Conservation (phyloP, 495 filamentous ascomycete species). For the Diplogelasinospora grovesii region DNA sequence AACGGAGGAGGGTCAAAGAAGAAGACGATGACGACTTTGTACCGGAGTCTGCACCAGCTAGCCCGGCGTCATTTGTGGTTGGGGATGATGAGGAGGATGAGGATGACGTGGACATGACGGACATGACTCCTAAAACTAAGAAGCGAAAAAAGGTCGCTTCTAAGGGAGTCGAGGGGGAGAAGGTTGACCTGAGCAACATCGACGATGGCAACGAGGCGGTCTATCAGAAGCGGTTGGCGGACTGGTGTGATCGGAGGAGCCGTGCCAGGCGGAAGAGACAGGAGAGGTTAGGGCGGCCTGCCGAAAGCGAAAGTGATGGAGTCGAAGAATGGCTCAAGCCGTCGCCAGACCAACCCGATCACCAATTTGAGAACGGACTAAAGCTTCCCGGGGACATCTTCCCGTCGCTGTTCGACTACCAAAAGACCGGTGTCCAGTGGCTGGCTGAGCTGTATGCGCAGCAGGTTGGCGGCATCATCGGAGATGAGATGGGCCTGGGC, state of each 20-base stretch:
- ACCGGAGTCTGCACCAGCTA: constrained; percentile 20
- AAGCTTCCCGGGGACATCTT: constrained; percentile 86
- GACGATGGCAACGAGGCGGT: constrained; percentile 88
- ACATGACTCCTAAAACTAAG: constrained; percentile 25
- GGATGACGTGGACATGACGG: constrained; percentile 34
- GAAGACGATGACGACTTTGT: constrained; percentile 37
- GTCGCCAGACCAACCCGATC: constrained; percentile 71
- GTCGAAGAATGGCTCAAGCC: constrained; percentile 77
- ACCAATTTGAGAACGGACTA: constrained; percentile 65
- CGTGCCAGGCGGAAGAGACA: constrained; percentile 50
- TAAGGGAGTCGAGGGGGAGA: constrained; percentile 35
- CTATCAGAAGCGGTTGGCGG: constrained; percentile 68
- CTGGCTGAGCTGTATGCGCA: constrained; percentile 88
- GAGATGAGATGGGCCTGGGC: constrained; percentile 96
- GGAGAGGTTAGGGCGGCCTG: constrained; percentile 24
- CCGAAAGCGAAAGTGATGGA: constrained; percentile 29
- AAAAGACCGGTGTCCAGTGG: constrained; percentile 94
- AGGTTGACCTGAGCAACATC: constrained; percentile 65
- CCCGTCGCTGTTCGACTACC: constrained; percentile 86
- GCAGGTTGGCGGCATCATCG: constrained; percentile 86
- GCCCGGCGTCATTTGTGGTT: constrained; percentile 21
- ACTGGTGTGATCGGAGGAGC: constrained; percentile 66
- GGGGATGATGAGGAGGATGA: constrained; percentile 28
- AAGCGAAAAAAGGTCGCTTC: constrained; percentile 34
- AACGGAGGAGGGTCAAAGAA: constrained; percentile 31